Percentiles rank a stretch among this genome's conserved stretches.
Evolutionary conservation across 805 yeast species (phyloP).

Genomic region (Myxozyma mucilagina): DNA sequence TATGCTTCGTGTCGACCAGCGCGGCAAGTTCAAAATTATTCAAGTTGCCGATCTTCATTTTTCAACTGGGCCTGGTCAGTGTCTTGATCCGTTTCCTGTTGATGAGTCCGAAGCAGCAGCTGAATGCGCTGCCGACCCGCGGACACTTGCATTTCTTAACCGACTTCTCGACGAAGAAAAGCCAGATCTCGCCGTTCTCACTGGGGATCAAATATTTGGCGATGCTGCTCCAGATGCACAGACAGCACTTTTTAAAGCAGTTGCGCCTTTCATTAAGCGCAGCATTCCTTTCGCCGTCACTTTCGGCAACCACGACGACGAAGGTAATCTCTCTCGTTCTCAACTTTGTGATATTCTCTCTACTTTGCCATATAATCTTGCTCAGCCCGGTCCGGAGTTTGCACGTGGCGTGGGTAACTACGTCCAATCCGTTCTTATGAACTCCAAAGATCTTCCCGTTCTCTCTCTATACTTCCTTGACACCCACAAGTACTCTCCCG

Average conservation of each 20-base stretch:
- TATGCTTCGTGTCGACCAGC: conserved; percentile 42
- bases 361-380: conserved; percentile 66
- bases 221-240: conserved; percentile 75
- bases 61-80: conserved; percentile 77
- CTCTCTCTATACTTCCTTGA: conserved; percentile 75
- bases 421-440: conserved; percentile 47
- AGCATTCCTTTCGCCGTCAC: conserved; percentile 81
- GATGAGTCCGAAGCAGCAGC: conserved; percentile 32
- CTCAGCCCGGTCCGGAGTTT: conserved; percentile 62
- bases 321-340: conserved; percentile 64
- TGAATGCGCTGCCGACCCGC: conserved; percentile 74
- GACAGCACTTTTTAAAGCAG: conserved; percentile 75
- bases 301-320: conserved; percentile 94
- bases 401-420: conserved; percentile 87
- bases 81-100: conserved; percentile 56
- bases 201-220: conserved; percentile 94
- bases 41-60: conserved; percentile 83
- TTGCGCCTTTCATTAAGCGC: conserved; percentile 64
- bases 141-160: conserved; percentile 63
- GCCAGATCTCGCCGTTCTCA: conserved; percentile 81
- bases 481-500: conserved; percentile 71
- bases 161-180: conserved; percentile 67
- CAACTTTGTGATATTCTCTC: conserved; percentile 60
- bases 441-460: background rate
- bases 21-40: conserved; percentile 68